phyloP scores from a whole-genome alignment of 371 early-diverging fungal genomes.

The Mortierella sp. region DNA sequence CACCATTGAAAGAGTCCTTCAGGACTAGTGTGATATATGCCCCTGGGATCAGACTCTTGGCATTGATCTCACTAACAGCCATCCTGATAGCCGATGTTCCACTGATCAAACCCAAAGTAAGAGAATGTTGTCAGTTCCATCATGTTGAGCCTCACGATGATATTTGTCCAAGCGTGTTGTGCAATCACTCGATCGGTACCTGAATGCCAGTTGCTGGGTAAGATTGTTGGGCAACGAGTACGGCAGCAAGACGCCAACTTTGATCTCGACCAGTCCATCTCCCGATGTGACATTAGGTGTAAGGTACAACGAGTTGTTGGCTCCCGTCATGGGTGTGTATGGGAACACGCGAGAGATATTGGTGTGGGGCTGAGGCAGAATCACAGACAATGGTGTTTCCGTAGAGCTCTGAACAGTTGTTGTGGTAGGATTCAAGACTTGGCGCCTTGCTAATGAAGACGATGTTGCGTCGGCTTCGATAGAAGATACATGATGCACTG shows the following conservation, averaged over 20 bases:
- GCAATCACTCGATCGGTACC: conserved; percentile 23
- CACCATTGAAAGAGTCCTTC: conserved; percentile 67
- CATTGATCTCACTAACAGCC: conserved; percentile 70
- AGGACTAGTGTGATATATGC: conserved; percentile 67
- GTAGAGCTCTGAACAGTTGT: too few relatives aligned
- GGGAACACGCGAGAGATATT: conserved; percentile 26
- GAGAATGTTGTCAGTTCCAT: not conserved
- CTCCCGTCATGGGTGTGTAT: conserved; percentile 41
- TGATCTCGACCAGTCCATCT: conserved; percentile 58
- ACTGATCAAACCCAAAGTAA: conserved; percentile 29
- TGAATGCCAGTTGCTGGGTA: conserved; percentile 40
- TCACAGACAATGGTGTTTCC: too few relatives aligned
- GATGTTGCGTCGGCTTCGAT: too few relatives aligned
- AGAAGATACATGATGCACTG: too few relatives aligned
- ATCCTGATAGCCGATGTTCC: conserved; percentile 70
- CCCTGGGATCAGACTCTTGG: conserved; percentile 60
- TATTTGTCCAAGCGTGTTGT: not conserved
- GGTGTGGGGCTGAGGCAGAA: conserved; percentile 25
- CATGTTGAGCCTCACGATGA: not conserved
- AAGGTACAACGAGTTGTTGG: conserved; percentile 47
- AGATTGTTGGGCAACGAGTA: conserved; percentile 55
- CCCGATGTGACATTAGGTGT: conserved; percentile 38
- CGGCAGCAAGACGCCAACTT: conserved; percentile 64
- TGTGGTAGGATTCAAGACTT: too few relatives aligned
- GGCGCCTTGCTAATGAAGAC: too few relatives aligned